Conservation (phyloP, 2,329 filamentous ascomycete species). For the Lasiodiplodia sp. region DNA sequence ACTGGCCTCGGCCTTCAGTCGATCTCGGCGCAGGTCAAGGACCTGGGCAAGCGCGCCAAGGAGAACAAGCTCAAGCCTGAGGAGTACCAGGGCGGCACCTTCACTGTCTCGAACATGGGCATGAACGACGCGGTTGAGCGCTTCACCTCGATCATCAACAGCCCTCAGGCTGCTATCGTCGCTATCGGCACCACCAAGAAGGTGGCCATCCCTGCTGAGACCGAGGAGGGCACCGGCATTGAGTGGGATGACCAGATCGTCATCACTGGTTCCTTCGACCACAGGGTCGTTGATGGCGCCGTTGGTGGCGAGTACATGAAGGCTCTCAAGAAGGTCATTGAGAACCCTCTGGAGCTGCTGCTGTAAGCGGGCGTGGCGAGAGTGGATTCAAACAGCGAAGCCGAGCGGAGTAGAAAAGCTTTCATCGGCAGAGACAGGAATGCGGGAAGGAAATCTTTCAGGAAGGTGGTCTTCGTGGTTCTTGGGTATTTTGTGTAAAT, state of each 20-base stretch:
- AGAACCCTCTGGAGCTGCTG: conserved; percentile 95
- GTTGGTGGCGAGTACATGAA: conserved; percentile 96
- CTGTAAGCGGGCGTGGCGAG: conserved; percentile 63
- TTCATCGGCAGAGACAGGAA: not conserved
- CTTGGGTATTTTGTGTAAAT: conserved; percentile 29
- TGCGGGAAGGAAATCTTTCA: not conserved
- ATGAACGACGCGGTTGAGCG: conserved; percentile 97
- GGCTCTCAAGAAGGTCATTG: conserved; percentile 95
- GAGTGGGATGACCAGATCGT: conserved; percentile 98
- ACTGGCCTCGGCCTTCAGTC: conserved; percentile 84
- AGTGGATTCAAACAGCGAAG: conserved; percentile 16
- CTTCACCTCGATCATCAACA: conserved; percentile 99
- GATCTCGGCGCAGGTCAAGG: conserved; percentile 91
- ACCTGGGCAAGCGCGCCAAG: conserved; percentile 92
- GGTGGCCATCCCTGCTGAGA: conserved; percentile 85
- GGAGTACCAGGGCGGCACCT: conserved; percentile 98
- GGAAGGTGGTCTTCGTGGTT: conserved; percentile 13
- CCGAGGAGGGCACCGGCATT: conserved; percentile 77
- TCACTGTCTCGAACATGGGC: conserved; percentile 99
- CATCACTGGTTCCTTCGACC: conserved; percentile 95
- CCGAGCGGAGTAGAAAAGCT: conserved; percentile 8
- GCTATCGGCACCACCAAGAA: conserved; percentile 95
- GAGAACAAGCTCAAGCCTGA: conserved; percentile 99
- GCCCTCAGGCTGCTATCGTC: conserved; percentile 93
- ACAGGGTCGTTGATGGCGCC: conserved; percentile 97